phyloP scores from a whole-genome alignment of 192 early-diverging fungal species.

The Gonapodya sp. region DNA sequence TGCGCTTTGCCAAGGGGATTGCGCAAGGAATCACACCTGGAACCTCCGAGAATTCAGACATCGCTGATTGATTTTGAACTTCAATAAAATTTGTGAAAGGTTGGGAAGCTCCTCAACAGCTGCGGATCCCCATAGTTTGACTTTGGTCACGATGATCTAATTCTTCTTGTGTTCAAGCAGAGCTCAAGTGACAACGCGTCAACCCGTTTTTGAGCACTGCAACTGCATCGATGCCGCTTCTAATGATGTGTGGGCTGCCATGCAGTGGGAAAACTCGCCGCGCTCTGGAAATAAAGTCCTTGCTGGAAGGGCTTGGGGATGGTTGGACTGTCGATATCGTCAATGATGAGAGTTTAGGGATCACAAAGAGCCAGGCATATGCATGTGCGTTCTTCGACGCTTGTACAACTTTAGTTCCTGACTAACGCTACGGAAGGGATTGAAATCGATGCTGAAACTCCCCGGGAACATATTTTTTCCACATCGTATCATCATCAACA shows the following conservation, averaged over 20 bases:
- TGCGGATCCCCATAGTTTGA: background rate
- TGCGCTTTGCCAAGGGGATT: too few relatives aligned
- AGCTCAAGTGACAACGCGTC: background rate
- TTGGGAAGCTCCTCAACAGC: background rate
- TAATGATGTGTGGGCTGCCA: constrained; percentile 81
- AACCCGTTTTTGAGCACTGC: too few relatives aligned
- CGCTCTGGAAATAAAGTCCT: constrained; percentile 55
- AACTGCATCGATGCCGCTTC: constrained; percentile 81
- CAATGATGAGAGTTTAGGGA: constrained; percentile 65
- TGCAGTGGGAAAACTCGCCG: constrained; percentile 83
- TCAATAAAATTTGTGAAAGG: too few relatives aligned
- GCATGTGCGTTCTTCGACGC: constrained; percentile 37
- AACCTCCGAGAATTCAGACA: background rate
- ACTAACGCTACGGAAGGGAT: too few relatives aligned
- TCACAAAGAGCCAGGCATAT: constrained; percentile 51
- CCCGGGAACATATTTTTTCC: too few relatives aligned
- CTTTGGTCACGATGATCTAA: background rate
- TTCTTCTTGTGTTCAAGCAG: background rate
- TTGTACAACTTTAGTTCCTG: too few relatives aligned
- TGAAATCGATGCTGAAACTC: too few relatives aligned
- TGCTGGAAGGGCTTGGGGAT: constrained; percentile 25
- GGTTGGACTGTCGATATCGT: constrained; percentile 45
- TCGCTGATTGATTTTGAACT: too few relatives aligned
- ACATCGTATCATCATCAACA: constrained; percentile 12
- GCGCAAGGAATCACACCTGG: background rate